Evolutionary conservation across 352 stramenopile species (phyloP).

Genomic region (Globisporangium cylindrosporum): DNA sequence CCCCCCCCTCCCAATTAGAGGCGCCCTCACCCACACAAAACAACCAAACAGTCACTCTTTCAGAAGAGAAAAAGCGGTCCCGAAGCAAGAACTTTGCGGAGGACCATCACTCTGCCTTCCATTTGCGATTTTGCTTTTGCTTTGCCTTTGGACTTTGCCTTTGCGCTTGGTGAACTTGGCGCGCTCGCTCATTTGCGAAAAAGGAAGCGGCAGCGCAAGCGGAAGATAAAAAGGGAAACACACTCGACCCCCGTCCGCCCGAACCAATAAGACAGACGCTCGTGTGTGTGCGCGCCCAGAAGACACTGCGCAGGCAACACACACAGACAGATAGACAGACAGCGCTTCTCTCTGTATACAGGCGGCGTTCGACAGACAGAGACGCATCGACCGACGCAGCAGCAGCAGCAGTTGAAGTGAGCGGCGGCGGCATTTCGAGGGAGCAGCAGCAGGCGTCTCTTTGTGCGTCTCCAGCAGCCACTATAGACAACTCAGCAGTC

Average conservation of each 20-base stretch:
- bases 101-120: conserved; percentile 18
- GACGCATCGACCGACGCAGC: conserved; percentile 1
- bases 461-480: conserved; percentile 11
- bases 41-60: conserved; percentile 17
- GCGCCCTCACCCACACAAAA: conserved; percentile 6
- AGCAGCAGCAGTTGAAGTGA: conserved; percentile 7
- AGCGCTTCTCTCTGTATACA: conserved; percentile 3
- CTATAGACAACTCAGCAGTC: conserved; percentile 44
- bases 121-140: conserved; percentile 17
- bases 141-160: neutral
- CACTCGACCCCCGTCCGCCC: neutral
- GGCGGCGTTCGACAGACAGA: neutral
- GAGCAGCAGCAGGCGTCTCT: neutral
- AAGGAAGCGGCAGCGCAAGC: conserved; percentile 33
- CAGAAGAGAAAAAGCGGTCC: conserved; percentile 3
- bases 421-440: neutral
- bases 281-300: neutral
- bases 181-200: conserved; percentile 50
- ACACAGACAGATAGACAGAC: neutral
- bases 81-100: neutral
- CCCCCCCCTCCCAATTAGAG: conserved; percentile 7
- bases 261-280: conserved; percentile 3
- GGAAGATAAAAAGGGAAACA: conserved; percentile 17
- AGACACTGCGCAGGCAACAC: neutral
- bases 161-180: conserved; percentile 11